phyloP scores from a whole-genome alignment of 1,139 yeast species.

The Geotrichum europaeum region DNA sequence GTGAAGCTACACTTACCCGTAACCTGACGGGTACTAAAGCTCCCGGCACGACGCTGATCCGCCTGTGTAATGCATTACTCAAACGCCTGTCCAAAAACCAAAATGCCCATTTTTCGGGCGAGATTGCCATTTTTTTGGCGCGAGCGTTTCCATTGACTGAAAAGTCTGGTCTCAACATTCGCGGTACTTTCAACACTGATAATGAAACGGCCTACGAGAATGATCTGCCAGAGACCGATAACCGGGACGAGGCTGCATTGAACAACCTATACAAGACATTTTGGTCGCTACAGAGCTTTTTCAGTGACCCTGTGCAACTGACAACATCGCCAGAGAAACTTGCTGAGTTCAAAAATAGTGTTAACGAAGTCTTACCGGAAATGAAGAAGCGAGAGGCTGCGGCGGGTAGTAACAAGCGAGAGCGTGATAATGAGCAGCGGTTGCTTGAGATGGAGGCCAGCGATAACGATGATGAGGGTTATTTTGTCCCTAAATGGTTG shows the following conservation, averaged over 20 bases:
- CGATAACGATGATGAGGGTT: constrained; percentile 17
- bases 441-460: constrained; percentile 12
- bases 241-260: constrained; percentile 9
- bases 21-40: constrained; percentile 32
- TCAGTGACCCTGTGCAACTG: constrained; percentile 26
- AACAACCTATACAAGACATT: constrained; percentile 23
- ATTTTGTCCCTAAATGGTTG: constrained; percentile 36
- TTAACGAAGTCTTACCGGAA: constrained; percentile 19
- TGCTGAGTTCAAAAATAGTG: constrained; percentile 21
- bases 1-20: constrained; percentile 28
- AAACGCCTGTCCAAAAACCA: constrained; percentile 35
- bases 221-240: constrained; percentile 5
- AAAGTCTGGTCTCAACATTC: constrained; percentile 36
- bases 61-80: constrained; percentile 37
- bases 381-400: constrained; percentile 15
- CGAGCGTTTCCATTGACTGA: constrained; percentile 37
- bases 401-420: constrained; percentile 11
- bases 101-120: constrained; percentile 37
- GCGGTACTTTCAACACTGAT: constrained; percentile 36
- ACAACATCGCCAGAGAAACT: constrained; percentile 15
- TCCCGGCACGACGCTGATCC: constrained; percentile 37
- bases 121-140: constrained; percentile 36
- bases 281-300: constrained; percentile 30
- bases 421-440: constrained; percentile 14
- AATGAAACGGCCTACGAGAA: constrained; percentile 33